These are phyloP conservation scores for Cryphonectria japonica DNA, from an alignment of 2,329 filamentous ascomycete species.

Conservation along the genomic window DNA sequence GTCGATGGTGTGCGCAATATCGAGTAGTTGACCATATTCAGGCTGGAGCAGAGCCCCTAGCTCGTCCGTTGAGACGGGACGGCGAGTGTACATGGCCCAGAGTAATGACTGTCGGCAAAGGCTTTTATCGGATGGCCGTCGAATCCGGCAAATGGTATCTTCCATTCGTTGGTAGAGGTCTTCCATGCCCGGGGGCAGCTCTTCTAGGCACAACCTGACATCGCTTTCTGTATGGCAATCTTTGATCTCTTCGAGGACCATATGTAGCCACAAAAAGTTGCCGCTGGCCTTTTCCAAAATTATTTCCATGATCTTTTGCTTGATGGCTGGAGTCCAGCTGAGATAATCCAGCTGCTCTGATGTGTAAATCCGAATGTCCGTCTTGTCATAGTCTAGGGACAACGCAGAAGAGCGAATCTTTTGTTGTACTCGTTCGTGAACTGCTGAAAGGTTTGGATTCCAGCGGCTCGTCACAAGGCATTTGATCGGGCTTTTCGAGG, in stretches of 20 bases:
- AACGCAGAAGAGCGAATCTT: background rate
- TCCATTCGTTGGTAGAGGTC: background rate
- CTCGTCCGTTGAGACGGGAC: background rate
- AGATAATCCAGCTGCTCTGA: background rate
- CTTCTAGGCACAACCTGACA: background rate
- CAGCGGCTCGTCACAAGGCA: background rate
- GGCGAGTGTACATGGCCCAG: background rate
- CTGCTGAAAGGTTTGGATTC: background rate
- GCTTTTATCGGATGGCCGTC: background rate
- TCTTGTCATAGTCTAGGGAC: background rate
- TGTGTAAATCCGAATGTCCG: background rate
- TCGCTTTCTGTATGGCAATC: background rate
- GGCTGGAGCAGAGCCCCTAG: background rate
- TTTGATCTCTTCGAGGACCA: background rate
- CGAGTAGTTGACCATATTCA: background rate
- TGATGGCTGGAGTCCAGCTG: background rate
- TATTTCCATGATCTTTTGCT: background rate
- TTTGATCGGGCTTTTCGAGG: conserved; percentile 2
- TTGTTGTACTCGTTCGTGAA: background rate
- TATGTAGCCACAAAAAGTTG: background rate
- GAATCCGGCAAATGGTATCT: background rate
- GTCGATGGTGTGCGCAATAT: background rate
- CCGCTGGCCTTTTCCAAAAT: background rate
- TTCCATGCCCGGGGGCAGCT: background rate
- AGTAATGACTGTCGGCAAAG: background rate